Conservation (phyloP, 1,284 basidiomycete genomes). For the Cystobasidium pallidum region DNA sequence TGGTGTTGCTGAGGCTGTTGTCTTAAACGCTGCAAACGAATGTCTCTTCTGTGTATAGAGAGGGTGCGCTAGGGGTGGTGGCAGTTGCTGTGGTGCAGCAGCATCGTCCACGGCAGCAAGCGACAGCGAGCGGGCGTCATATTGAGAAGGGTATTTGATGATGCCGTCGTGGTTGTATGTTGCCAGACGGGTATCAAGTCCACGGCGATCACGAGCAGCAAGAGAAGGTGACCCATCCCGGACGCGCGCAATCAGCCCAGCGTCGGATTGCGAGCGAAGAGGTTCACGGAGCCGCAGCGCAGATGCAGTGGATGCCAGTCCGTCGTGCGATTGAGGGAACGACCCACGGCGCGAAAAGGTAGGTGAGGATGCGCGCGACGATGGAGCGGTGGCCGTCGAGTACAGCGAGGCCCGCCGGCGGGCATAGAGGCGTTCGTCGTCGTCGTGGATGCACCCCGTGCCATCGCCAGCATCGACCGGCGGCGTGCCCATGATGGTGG, state of each 20-base stretch:
- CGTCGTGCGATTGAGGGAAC: not conserved
- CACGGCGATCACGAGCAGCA: not conserved
- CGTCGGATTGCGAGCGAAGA: not conserved
- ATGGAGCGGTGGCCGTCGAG: conserved; percentile 2
- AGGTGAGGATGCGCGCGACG: conserved; percentile 11
- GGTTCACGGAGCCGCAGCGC: not conserved
- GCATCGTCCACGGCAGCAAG: no score
- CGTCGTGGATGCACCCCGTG: not conserved
- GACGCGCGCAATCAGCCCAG: not conserved
- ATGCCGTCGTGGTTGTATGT: conserved; percentile 21
- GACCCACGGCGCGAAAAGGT: conserved; percentile 27
- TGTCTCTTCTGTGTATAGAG: conserved; percentile 14
- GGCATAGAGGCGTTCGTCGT: conserved; percentile 21
- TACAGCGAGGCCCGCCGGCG: conserved; percentile 10
- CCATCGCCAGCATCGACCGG: not conserved
- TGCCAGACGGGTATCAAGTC: not conserved
- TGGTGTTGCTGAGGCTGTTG: not conserved
- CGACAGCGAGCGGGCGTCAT: not conserved
- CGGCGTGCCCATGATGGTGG: not conserved
- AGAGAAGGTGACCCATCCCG: not conserved
- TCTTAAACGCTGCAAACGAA: conserved; percentile 17
- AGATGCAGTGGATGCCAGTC: not conserved
- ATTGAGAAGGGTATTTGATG: not conserved
- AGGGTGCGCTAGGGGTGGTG: conserved; percentile 11
- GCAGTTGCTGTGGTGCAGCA: not conserved